Base-by-base conservation (phyloP, 208 protist species). In the Leptomonas pyrrhocoris region DNA sequence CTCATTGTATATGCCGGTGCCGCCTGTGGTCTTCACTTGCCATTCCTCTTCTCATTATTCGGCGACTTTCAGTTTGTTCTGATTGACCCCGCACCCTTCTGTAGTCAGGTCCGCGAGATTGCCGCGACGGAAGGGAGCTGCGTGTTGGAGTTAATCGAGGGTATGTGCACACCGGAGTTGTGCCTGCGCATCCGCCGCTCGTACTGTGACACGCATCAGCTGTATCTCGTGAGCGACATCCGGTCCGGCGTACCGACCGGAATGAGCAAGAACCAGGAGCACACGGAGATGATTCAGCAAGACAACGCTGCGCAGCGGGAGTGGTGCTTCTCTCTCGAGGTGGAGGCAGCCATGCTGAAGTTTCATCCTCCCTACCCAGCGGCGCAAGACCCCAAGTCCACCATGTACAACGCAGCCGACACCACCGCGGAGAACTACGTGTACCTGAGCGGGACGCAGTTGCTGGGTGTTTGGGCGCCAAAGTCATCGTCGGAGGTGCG, bases 401-500 rank as follows among this genome's bases (percentile, higher is more conserved):
- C 59, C 6, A 53, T 55, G 19, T 87, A 77, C 58, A 88, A 84
- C 45, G 50, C 61, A 18, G 55, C 75, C 4, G 89, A 95, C 72
- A 74, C 82, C 45, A 93, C 85, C 11, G 71, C 82, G 40, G 82
- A 89, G 23, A 75, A 72, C 18, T 81, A 73, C 77, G 77, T 74
- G 38, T 98, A 98, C 70, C 69, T 97, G 21, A 87, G 86, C 23
- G 95, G 95, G 9, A 76, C 70, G 21, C 66, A 68, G 64, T 85
- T 96, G 25, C 89, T 93, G 34, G 95, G 91, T n/a, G 88, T 98
- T 38, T 98, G 94, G 93, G 90, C 95, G 16, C 92, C 93, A 5
- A 92, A 97, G 64, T 98, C 96, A 2, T 98, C 96, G 6, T 97
- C 95, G 2, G 97, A 98, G 81, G 78, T 97, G 67, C 95, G 96